Percentiles rank a stretch among this genome's conserved stretches.
phyloP scores from a whole-genome alignment of 176 grass and related monocot species.

The Pontederia crassipes region DNA sequence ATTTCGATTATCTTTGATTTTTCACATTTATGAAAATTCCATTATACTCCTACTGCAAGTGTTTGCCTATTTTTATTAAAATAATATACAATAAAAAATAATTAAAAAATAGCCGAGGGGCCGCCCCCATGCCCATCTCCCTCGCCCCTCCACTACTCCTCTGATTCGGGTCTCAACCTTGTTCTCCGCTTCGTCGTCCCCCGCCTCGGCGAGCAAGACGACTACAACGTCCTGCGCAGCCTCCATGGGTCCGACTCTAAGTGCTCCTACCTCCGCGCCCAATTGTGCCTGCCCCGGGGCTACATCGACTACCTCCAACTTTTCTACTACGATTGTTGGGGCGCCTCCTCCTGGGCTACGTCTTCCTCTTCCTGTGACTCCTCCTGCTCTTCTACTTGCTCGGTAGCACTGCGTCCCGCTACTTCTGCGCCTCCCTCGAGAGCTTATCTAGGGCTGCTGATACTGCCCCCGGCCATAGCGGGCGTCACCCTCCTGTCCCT shows the following conservation, averaged over 20 bases:
- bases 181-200: background rate
- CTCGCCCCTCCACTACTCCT: background rate
- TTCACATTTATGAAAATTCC: too few species aligned
- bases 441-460: conserved; percentile 39
- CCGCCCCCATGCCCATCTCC: background rate
- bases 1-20: too few species aligned
- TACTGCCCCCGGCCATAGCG: conserved; percentile 51
- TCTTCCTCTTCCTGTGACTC: conserved; percentile 36
- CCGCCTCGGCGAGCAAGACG: background rate
- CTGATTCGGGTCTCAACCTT: background rate
- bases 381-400: conserved; percentile 79
- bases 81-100: too few species aligned
- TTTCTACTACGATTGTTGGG: conserved; percentile 46
- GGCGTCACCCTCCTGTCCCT: conserved; percentile 74
- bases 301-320: conserved; percentile 60
- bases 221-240: conserved; percentile 22
- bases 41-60: too few species aligned
- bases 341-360: conserved; percentile 28
- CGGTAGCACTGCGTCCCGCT: conserved; percentile 64
- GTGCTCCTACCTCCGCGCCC: conserved; percentile 40
- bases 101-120: too few species aligned
- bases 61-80: too few species aligned
- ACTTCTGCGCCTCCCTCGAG: conserved; percentile 60
- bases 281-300: conserved; percentile 32
- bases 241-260: conserved; percentile 16